A percentile compares a stretch with the other conserved stretches of the same genome.
Conservation (phyloP, 2,329 filamentous ascomycete genomes). For the Colletotrichum limetticola region DNA sequence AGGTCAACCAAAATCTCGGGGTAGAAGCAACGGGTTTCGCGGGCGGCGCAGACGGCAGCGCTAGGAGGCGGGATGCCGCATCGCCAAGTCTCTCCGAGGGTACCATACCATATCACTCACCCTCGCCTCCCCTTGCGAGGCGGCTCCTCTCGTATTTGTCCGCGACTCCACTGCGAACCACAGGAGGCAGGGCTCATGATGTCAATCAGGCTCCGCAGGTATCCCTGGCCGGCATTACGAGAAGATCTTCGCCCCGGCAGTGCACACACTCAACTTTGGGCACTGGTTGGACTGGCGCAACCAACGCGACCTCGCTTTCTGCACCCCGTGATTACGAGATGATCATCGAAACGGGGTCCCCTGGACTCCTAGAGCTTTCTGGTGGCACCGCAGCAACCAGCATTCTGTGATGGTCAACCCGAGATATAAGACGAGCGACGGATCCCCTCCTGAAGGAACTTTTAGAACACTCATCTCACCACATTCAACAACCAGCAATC, state of each 20-base stretch:
- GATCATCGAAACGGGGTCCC: not conserved
- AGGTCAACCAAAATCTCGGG: not conserved
- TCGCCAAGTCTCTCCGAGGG: conserved; percentile 10
- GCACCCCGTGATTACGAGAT: conserved; percentile 22
- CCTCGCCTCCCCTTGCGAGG: conserved; percentile 2
- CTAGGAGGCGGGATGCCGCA: not conserved
- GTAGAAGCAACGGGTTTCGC: not conserved
- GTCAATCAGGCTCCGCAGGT: conserved; percentile 17
- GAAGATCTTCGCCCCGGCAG: conserved; percentile 27
- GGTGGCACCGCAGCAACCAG: conserved; percentile 11
- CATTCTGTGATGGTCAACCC: not conserved
- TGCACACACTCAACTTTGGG: not conserved
- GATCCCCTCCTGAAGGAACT: not conserved
- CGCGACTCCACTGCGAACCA: conserved; percentile 4
- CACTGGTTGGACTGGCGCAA: not conserved
- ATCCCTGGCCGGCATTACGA: conserved; percentile 27
- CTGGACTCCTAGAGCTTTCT: not conserved
- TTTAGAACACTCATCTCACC: not conserved
- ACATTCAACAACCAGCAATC: not conserved
- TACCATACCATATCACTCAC: not conserved
- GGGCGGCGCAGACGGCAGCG: not conserved
- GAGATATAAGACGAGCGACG: conserved; percentile 4
- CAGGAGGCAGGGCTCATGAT: conserved; percentile 12
- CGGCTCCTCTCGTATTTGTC: conserved; percentile 28
- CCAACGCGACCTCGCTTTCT: not conserved